Evolutionary conservation across 805 yeast species (phyloP).

Genomic region (Metschnikowia santaceciliae): DNA sequence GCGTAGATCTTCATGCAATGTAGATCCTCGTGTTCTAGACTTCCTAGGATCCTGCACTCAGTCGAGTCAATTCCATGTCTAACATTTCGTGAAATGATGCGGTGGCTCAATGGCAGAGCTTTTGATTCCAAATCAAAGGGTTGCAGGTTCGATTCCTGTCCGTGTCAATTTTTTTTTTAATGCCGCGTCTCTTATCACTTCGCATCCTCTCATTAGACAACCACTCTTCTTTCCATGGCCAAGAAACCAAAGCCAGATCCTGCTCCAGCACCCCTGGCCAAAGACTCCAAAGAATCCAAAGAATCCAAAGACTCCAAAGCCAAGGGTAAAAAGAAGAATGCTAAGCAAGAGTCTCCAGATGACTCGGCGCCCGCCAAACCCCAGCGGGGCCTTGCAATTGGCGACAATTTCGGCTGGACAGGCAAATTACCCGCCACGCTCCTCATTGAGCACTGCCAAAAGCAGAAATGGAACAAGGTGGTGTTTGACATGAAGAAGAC

Average conservation of each 20-base stretch:
- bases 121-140: conserved; percentile 23
- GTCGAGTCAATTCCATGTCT: too few relatives aligned
- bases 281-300: conserved; percentile 1
- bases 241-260: conserved; percentile 9
- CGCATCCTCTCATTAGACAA: not conserved
- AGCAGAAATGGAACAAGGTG: conserved; percentile 84
- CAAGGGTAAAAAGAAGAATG: conserved; percentile 5
- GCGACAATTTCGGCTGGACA: conserved; percentile 79
- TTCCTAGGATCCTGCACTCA: too few relatives aligned
- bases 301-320: not conserved
- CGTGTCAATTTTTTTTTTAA: conserved; percentile 15
- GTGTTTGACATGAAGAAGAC: conserved; percentile 62
- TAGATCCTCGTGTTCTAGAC: too few relatives aligned
- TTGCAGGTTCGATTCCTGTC: conserved; percentile 24
- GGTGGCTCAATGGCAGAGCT: conserved; percentile 24
- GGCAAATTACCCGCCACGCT: conserved; percentile 89
- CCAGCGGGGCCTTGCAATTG: conserved; percentile 37
- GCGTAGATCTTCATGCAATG: too few relatives aligned
- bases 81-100: conserved; percentile 17
- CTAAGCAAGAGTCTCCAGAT: conserved; percentile 5
- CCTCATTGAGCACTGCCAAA: conserved; percentile 83
- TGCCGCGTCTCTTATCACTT: not conserved
- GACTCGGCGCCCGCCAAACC: conserved; percentile 25
- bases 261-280: conserved; percentile 3
- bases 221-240: conserved; percentile 5